These are phyloP conservation scores for Botrytis fragariae DNA, from an alignment of 2,329 filamentous ascomycete genomes.

Conservation along the genomic window DNA sequence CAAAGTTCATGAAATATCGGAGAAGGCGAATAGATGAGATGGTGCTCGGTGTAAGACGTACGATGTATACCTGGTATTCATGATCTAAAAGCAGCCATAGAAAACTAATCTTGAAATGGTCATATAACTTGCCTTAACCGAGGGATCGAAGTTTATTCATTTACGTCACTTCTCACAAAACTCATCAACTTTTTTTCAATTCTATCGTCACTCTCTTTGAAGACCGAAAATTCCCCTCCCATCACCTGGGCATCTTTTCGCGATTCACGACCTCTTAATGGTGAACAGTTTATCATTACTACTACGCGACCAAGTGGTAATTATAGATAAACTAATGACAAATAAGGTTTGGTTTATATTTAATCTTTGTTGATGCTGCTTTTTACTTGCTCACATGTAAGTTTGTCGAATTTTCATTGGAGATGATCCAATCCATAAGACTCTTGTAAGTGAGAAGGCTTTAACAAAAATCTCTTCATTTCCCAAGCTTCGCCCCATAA, in stretches of 20 bases:
- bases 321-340: neutral
- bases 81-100: neutral
- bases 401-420: conserved; percentile 1
- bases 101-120: neutral
- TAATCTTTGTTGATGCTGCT: neutral
- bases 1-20: neutral
- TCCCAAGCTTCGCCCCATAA: neutral
- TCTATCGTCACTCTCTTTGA: neutral
- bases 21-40: neutral
- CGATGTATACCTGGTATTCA: neutral
- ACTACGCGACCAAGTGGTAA: neutral
- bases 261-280: neutral
- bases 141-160: neutral
- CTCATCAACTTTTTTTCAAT: neutral
- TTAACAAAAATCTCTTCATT: conserved; percentile 8
- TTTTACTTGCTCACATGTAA: conserved; percentile 3
- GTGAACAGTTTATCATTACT: neutral
- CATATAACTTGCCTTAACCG: neutral
- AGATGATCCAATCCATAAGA: neutral
- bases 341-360: neutral
- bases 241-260: neutral
- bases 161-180: conserved; percentile 6
- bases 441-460: neutral
- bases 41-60: neutral
- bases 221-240: neutral